Percentiles rank a stretch among this genome's conserved stretches.
These are phyloP conservation scores for Bruguiera parviflora DNA, from an alignment of 345 rosid genomes.

Conservation along the genomic window DNA sequence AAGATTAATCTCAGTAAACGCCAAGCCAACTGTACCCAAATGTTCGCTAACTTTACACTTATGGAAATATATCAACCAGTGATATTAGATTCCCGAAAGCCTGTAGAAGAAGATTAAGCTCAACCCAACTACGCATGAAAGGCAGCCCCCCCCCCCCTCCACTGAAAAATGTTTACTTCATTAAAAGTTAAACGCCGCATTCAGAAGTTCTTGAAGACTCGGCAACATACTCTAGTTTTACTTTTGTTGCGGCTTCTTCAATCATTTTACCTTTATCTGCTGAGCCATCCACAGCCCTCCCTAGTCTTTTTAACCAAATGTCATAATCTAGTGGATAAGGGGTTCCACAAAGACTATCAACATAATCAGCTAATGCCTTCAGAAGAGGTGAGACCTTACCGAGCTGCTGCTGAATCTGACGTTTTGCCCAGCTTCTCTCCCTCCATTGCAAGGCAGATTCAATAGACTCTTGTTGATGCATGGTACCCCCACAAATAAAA, in stretches of 20 bases:
- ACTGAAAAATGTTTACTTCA: neutral
- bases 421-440: slow-evolving; percentile 55
- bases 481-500: slow-evolving; percentile 48
- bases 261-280: slow-evolving; percentile 52
- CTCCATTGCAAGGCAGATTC: slow-evolving; percentile 71
- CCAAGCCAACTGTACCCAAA: no score
- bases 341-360: slow-evolving; percentile 65
- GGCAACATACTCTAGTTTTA: slow-evolving; percentile 30
- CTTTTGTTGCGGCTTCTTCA: slow-evolving; percentile 31
- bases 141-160: no score
- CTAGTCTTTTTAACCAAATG: slow-evolving; percentile 54
- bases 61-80: no score
- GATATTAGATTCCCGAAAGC: no score
- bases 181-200: slow-evolving; percentile 14
- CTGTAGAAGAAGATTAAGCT: no score
- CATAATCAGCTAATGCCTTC: slow-evolving; percentile 70
- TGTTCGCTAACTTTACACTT: no score
- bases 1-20: no score
- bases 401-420: slow-evolving; percentile 52
- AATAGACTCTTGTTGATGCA: slow-evolving; percentile 54
- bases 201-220: slow-evolving; percentile 38
- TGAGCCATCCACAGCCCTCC: slow-evolving; percentile 41
- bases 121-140: no score
- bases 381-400: slow-evolving; percentile 53
- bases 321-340: slow-evolving; percentile 63